Base-by-base conservation (phyloP, 2,329 filamentous ascomycete genomes). In the Plenodomus lindquistii region DNA sequence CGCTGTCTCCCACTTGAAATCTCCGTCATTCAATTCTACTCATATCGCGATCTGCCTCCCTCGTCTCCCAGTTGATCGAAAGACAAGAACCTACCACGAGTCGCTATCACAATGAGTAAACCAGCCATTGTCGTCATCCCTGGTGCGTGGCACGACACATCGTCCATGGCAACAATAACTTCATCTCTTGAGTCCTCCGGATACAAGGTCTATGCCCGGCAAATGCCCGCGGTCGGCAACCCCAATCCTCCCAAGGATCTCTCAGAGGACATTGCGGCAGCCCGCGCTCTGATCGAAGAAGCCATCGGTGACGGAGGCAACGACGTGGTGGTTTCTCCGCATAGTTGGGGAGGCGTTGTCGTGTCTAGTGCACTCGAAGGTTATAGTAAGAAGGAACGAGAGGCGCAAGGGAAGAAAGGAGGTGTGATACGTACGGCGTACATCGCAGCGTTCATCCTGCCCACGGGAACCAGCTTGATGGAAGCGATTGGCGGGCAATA, bases 331-430 rank as follows among this genome's bases (percentile, higher is more conserved):
- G 67, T 79, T 2, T 55, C 75, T 4, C 65, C 70, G 4, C 76
- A 80, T 52, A 77, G 73, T 2, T 78, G 77, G 61, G 71, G 73
- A n/a, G 77, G 76, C 13, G 60, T 75, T 1, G 63, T 76, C 1
- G 71, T 67, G 7, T 63, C 66, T 4, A 67, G 74, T 48, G 70
- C 68, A 4, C 53, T 70, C 0, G 63, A 66, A 11, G 74, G 72
- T 0, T 52, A 74, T 6, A 56, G 63, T 5, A 70, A 73, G 40
- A 50, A 55, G 27, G 66, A 73, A 37, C 59, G 75, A 19, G 54
- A 63, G 38, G 50, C 55, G 16, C 46, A 59, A 13, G 73, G 73
- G 0, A 66, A 72, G 48, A 69, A 65, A 42, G 76, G 75, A 1
- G 74, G 73, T 0, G 55, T 78, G 2, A 52, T 70, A 2, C 63